These are phyloP conservation scores for Corylus avellana DNA, from an alignment of 306 rosid genomes.

Conservation along the genomic window DNA sequence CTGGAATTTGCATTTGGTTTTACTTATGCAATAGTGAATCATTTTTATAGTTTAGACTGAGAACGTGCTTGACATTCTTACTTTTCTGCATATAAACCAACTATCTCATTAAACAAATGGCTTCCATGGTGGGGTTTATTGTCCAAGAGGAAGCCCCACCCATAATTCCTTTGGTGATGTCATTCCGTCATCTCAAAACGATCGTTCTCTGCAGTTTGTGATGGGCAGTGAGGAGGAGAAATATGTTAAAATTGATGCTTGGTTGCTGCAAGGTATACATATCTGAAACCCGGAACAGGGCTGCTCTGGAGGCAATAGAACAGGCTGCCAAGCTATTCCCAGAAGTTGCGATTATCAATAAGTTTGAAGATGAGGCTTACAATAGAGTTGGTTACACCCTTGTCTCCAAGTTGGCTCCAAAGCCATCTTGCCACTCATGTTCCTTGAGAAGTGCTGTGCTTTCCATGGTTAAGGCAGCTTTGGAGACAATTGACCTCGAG, in stretches of 20 bases:
- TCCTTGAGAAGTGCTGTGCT: slow-evolving; percentile 63
- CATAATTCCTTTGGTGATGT: slow-evolving; percentile 2
- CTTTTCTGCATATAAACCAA: too few species aligned
- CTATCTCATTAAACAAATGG: slow-evolving; percentile 11
- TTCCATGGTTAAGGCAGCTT: slow-evolving; percentile 82
- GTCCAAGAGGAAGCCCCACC: slow-evolving; percentile 20
- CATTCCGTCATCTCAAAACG: slow-evolving; percentile 3
- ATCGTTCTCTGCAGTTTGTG: slow-evolving; percentile 34
- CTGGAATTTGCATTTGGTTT: background rate
- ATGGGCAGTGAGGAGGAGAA: slow-evolving; percentile 24
- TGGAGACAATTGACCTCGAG: slow-evolving; percentile 59
- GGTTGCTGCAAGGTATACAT: slow-evolving; percentile 93
- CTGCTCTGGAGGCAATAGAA: slow-evolving; percentile 69
- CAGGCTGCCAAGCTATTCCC: slow-evolving; percentile 66
- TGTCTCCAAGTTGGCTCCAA: slow-evolving; percentile 56
- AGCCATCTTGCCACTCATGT: slow-evolving; percentile 31
- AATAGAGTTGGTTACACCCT: slow-evolving; percentile 92
- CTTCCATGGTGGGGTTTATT: slow-evolving; percentile 33
- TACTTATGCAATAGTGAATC: background rate
- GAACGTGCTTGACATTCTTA: background rate
- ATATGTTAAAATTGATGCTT: slow-evolving; percentile 43
- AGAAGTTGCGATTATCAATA: slow-evolving; percentile 60
- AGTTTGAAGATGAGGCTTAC: slow-evolving; percentile 77
- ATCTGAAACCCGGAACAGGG: slow-evolving; percentile 82
- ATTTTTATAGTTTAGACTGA: background rate